phyloP scores from a whole-genome alignment of 495 filamentous ascomycete genomes.

The Letharia lupina region DNA sequence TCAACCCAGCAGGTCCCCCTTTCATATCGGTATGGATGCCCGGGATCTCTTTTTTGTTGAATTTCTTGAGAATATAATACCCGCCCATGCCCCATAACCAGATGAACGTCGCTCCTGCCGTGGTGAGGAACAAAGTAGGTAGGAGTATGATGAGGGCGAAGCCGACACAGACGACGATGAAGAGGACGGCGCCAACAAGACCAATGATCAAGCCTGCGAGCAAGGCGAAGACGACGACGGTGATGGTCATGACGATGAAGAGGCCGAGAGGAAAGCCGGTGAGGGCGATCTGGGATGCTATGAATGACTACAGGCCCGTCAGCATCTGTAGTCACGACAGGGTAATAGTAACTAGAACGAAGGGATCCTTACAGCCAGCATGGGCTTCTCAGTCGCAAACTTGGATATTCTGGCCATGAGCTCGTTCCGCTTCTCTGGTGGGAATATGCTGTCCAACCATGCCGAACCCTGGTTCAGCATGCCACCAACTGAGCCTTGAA shows the following conservation, averaged over 20 bases:
- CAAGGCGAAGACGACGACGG: slow-evolving; percentile 46
- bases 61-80: slow-evolving; percentile 48
- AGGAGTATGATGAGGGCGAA: slow-evolving; percentile 55
- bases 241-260: slow-evolving; percentile 51
- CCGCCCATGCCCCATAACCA: slow-evolving; percentile 56
- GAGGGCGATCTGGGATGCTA: slow-evolving; percentile 47
- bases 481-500: slow-evolving; percentile 23
- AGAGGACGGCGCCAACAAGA: slow-evolving; percentile 41
- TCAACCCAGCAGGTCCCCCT: slow-evolving; percentile 13
- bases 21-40: slow-evolving; percentile 24
- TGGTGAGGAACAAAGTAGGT: slow-evolving; percentile 54
- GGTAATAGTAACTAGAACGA: background rate
- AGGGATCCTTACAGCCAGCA: slow-evolving; percentile 23
- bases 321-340: background rate
- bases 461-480: slow-evolving; percentile 19
- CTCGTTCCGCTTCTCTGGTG: slow-evolving; percentile 27
- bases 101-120: slow-evolving; percentile 44
- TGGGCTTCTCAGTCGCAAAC: slow-evolving; percentile 27
- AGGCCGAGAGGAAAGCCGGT: slow-evolving; percentile 51
- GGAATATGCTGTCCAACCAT: slow-evolving; percentile 25
- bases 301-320: slow-evolving; percentile 33
- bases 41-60: slow-evolving; percentile 29
- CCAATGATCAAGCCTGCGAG: slow-evolving; percentile 44
- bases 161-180: slow-evolving; percentile 54
- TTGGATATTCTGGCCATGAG: slow-evolving; percentile 27